A percentile compares a stretch with the other conserved stretches of the same genome.
Evolutionary conservation across 257 asterid genomes (phyloP).

Genomic region (Hygrophila difformis): DNA sequence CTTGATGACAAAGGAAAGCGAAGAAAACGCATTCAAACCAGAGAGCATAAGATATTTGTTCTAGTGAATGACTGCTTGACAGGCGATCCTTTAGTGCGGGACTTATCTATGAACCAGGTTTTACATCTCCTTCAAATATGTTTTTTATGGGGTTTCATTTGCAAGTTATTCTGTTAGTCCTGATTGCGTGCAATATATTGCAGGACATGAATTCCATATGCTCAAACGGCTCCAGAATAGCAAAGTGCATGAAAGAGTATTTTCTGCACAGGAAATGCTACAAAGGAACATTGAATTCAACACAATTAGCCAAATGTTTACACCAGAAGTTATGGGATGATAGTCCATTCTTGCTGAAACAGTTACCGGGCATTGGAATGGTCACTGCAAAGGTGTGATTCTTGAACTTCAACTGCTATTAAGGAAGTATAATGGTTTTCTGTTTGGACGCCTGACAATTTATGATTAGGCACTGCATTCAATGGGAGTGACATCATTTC

Average conservation of each 20-base stretch:
- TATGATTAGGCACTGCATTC: conserved; percentile 73
- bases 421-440: conserved; percentile 6
- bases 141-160: conserved; percentile 11
- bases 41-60: conserved; percentile 92
- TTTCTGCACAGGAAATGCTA: conserved; percentile 68
- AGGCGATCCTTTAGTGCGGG: conserved; percentile 85
- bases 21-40: conserved; percentile 83
- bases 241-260: conserved; percentile 96
- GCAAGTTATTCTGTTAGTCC: conserved; percentile 6
- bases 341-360: conserved; percentile 93
- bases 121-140: conserved; percentile 18
- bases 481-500: conserved; percentile 86
- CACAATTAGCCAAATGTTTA: conserved; percentile 69
- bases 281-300: conserved; percentile 68
- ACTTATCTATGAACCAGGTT: conserved; percentile 94
- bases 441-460: conserved; percentile 12
- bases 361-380: conserved; percentile 94
- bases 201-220: conserved; percentile 80
- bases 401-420: conserved; percentile 13
- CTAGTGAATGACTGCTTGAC: conserved; percentile 91
- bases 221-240: conserved; percentile 86
- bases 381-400: conserved; percentile 92
- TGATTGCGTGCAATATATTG: conserved; percentile 16
- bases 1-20: conserved; percentile 76
- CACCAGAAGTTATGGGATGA: conserved; percentile 90